Evolutionary conservation across 768 basidiomycete species (phyloP).

Genomic region (Mycena albidolilacea): DNA sequence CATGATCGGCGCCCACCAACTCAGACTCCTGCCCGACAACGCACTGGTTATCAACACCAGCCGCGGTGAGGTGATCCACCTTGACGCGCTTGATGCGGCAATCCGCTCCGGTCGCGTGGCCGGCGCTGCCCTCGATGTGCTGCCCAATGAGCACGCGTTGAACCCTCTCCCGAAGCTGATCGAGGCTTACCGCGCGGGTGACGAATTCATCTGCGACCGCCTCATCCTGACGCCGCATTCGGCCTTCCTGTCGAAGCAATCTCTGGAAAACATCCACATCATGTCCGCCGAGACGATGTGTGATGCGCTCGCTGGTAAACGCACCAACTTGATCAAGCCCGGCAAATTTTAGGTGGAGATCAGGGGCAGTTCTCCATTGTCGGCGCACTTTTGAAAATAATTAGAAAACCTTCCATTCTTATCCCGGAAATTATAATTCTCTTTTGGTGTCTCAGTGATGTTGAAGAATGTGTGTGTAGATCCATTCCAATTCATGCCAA

Average conservation of each 20-base stretch:
- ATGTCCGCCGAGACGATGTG: neutral
- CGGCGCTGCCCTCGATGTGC: constrained; percentile 5
- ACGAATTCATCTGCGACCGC: constrained; percentile 7
- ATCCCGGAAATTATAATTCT: neutral
- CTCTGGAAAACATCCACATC: neutral
- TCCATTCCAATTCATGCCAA: constrained; percentile 2
- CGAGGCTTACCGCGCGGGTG: neutral
- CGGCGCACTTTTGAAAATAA: constrained; percentile 5
- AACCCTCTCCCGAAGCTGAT: neutral
- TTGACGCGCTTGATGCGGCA: neutral
- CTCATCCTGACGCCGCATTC: constrained; percentile 3
- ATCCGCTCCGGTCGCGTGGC: constrained; percentile 5
- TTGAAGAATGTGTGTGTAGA: constrained; percentile 1
- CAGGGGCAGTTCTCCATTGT: constrained; percentile 2
- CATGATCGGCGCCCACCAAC: constrained; percentile 1
- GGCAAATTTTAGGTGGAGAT: constrained; percentile 2
- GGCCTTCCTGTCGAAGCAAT: constrained; percentile 6
- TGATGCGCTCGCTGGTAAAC: neutral
- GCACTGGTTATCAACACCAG: constrained; percentile 3
- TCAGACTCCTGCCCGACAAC: constrained; percentile 1
- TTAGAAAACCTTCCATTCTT: neutral
- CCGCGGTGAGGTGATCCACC: constrained; percentile 5
- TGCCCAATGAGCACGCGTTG: constrained; percentile 1
- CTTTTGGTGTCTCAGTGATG: constrained; percentile 4
- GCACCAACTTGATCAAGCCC: constrained; percentile 1